Percentiles rank a stretch among this genome's conserved stretches.
Evolutionary conservation across 768 basidiomycete genomes (phyloP).

Genomic region (Serendipita indica): DNA sequence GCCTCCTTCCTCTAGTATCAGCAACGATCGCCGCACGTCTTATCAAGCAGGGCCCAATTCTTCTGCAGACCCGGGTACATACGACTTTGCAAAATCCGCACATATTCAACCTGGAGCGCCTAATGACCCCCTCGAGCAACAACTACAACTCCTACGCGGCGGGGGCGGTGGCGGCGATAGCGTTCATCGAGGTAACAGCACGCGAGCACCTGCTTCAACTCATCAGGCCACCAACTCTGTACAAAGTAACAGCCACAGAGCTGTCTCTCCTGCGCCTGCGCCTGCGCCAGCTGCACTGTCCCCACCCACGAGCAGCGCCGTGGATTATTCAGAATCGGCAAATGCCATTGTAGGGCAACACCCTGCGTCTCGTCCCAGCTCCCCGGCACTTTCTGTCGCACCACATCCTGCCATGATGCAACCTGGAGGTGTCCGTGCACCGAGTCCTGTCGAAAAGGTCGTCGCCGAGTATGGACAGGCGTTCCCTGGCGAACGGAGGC

Average conservation of each 20-base stretch:
- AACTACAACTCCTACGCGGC: neutral
- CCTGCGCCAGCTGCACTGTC: neutral
- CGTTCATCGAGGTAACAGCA: neutral
- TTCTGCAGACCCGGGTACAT: neutral
- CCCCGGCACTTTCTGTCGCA: slow-evolving; percentile 39
- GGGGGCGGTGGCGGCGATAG: neutral
- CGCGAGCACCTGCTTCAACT: neutral
- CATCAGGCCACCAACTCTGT: neutral
- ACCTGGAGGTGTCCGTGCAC: slow-evolving; percentile 27
- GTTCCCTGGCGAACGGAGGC: slow-evolving; percentile 58
- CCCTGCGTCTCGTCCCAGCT: slow-evolving; percentile 53
- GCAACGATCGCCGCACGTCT: neutral
- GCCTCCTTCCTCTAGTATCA: neutral
- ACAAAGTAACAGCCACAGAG: neutral
- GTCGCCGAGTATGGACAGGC: slow-evolving; percentile 65
- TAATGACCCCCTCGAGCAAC: neutral
- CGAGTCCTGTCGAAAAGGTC: slow-evolving; percentile 56
- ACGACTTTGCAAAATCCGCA: neutral
- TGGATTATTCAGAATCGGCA: slow-evolving; percentile 63
- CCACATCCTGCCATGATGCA: slow-evolving; percentile 67
- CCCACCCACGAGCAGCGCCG: slow-evolving; percentile 16
- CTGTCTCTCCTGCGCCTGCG: slow-evolving; percentile 23
- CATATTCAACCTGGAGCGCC: neutral
- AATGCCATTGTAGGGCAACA: slow-evolving; percentile 66
- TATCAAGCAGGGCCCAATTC: neutral